A percentile compares a stretch with the other conserved stretches of the same genome.
phyloP scores from a whole-genome alignment of 2,329 filamentous ascomycete species.

The Fusarium penzigii region DNA sequence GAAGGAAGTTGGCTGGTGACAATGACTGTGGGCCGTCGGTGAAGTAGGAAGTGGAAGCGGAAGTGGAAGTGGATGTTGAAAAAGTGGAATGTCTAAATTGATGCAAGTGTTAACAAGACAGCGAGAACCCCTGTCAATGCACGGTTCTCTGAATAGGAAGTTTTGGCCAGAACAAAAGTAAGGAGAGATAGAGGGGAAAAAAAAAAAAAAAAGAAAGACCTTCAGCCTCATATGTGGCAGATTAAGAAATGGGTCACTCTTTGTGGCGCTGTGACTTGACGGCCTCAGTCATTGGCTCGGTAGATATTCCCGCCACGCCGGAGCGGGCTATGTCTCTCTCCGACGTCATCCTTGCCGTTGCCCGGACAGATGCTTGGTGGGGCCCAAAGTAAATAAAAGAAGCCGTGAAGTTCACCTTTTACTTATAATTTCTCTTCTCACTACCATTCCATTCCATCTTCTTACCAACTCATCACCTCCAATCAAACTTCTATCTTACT shows the following conservation, averaged over 20 bases:
- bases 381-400: slow-evolving; percentile 50
- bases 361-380: slow-evolving; percentile 37
- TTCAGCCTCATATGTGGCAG: slow-evolving; percentile 19
- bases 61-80: slow-evolving; percentile 12
- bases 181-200: background rate
- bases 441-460: slow-evolving; percentile 27
- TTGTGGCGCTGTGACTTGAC: slow-evolving; percentile 2
- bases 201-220: slow-evolving; percentile 20
- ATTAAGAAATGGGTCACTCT: slow-evolving; percentile 8
- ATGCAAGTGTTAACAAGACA: background rate
- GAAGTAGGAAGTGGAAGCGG: background rate
- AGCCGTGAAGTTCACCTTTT: slow-evolving; percentile 23
- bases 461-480: slow-evolving; percentile 19
- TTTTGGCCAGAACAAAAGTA: background rate
- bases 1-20: slow-evolving; percentile 2
- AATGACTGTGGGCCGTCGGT: slow-evolving; percentile 20
- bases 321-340: slow-evolving; percentile 21
- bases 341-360: slow-evolving; percentile 32
- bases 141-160: background rate
- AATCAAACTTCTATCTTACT: slow-evolving; percentile 2
- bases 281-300: slow-evolving; percentile 16
- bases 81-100: slow-evolving; percentile 13
- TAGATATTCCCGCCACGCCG: slow-evolving; percentile 11
- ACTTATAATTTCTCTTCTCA: slow-evolving; percentile 25
- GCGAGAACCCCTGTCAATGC: background rate